Percentiles rank a stretch among this genome's conserved stretches.
Conservation (phyloP, 371 early-diverging fungal species). For the Gilbertella persicaria region DNA sequence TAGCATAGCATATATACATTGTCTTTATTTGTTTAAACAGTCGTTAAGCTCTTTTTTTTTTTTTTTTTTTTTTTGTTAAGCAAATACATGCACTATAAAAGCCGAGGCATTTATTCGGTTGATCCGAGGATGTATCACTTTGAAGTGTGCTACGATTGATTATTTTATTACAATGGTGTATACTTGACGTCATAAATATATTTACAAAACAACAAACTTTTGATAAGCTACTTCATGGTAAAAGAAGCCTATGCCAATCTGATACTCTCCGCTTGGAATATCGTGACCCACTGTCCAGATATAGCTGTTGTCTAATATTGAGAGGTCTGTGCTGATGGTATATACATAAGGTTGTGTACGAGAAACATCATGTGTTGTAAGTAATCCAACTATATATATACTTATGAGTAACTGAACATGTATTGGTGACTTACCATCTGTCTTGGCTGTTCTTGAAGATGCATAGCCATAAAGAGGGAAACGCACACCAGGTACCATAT, state of each 20-base stretch:
- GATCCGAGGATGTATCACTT: neutral
- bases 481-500: conserved; percentile 12
- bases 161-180: neutral
- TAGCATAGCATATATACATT: neutral
- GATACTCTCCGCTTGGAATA: conserved; percentile 18
- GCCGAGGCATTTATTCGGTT: neutral
- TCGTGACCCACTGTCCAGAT: conserved; percentile 16
- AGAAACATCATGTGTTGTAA: conserved; percentile 7
- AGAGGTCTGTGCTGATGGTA: conserved; percentile 11
- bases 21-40: neutral
- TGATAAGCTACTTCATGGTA: conserved; percentile 18
- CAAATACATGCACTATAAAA: neutral
- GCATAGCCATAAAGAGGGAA: conserved; percentile 28
- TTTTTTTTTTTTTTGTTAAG: no score
- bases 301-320: conserved; percentile 9
- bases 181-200: conserved; percentile 7
- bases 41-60: no score
- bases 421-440: conserved; percentile 12
- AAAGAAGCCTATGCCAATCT: conserved; percentile 23
- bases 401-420: neutral
- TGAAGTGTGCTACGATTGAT: neutral
- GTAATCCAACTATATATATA: conserved; percentile 15
- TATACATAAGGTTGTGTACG: conserved; percentile 13
- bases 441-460: conserved; percentile 17
- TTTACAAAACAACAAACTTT: conserved; percentile 4